A percentile compares a stretch with the other conserved stretches of the same genome.
Evolutionary conservation across 2,329 filamentous ascomycete species (phyloP).

Genomic region (Chaetomium strumarium): DNA sequence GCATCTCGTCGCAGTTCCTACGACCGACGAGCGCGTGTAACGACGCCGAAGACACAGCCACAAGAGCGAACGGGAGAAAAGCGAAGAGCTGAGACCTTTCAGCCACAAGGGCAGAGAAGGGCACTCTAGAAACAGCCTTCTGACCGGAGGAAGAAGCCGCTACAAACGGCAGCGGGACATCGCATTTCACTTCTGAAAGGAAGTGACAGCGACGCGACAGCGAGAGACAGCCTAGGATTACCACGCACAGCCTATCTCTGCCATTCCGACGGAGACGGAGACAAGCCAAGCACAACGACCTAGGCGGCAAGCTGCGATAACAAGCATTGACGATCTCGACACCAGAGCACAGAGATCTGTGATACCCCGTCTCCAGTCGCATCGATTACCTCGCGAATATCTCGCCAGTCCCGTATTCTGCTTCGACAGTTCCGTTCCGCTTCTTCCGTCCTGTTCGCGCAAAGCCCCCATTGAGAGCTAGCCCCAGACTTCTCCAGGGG

Average conservation of each 20-base stretch:
- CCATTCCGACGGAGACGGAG: too few species aligned
- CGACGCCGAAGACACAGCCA: slow-evolving; percentile 1
- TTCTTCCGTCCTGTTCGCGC: background rate
- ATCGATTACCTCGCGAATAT: too few species aligned
- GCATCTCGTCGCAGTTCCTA: background rate
- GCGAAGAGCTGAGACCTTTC: too few species aligned
- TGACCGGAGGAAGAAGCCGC: background rate
- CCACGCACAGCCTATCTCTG: too few species aligned
- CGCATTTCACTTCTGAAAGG: background rate
- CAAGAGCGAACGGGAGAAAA: slow-evolving; percentile 2
- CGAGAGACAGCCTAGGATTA: background rate
- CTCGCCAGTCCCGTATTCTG: too few species aligned
- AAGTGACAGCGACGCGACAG: background rate
- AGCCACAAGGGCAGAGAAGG: slow-evolving; percentile 6
- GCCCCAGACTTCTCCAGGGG: slow-evolving; percentile 1
- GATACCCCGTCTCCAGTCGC: too few species aligned
- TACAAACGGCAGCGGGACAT: too few species aligned
- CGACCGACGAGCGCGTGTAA: slow-evolving; percentile 5
- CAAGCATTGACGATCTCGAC: too few species aligned
- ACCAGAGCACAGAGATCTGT: too few species aligned
- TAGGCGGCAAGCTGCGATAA: too few species aligned
- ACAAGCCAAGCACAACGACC: too few species aligned
- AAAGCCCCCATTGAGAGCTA: slow-evolving; percentile 8
- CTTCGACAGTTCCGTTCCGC: background rate
- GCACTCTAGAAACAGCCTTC: background rate